A percentile compares a stretch with the other conserved stretches of the same genome.
Conservation (phyloP, 139 green algal species). For the Zygnema cylindricum region DNA sequence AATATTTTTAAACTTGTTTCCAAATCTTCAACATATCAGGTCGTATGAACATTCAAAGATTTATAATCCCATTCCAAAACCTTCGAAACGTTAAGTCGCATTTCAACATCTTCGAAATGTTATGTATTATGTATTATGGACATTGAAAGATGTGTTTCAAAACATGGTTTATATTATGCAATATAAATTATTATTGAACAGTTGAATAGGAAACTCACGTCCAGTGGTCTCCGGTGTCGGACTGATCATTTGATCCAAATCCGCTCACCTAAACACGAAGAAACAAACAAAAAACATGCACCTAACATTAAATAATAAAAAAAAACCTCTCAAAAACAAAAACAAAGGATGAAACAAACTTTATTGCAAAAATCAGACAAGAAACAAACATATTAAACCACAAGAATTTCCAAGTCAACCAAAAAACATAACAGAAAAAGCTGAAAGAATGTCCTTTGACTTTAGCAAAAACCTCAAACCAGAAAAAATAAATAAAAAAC, state of each 20-base stretch:
- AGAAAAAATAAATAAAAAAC: neutral
- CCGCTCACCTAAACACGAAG: conserved; percentile 75
- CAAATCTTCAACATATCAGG: too few species aligned
- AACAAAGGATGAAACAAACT: neutral
- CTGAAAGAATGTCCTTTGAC: neutral
- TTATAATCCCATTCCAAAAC: neutral
- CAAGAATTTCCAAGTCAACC: neutral
- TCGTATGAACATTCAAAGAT: too few species aligned
- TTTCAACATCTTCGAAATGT: neutral
- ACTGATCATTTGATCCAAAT: conserved; percentile 72
- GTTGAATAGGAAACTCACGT: conserved; percentile 62
- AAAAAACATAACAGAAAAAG: too few species aligned
- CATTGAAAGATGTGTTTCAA: neutral
- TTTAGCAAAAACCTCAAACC: neutral
- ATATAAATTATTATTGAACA: conserved; percentile 5
- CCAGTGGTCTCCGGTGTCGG: conserved; percentile 84
- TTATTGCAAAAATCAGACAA: neutral
- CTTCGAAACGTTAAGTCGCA: neutral
- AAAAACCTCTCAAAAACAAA: too few species aligned
- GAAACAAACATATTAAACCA: neutral
- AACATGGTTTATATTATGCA: neutral
- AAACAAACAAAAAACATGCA: neutral
- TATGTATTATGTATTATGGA: neutral
- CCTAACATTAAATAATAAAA: too few species aligned
- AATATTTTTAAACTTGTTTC: too few species aligned